Evolutionary conservation across 2,329 filamentous ascomycete species (phyloP), one percentile per base, ranked within the genome.

Genomic region (Calonectria pseudoreteaudii): DNA sequence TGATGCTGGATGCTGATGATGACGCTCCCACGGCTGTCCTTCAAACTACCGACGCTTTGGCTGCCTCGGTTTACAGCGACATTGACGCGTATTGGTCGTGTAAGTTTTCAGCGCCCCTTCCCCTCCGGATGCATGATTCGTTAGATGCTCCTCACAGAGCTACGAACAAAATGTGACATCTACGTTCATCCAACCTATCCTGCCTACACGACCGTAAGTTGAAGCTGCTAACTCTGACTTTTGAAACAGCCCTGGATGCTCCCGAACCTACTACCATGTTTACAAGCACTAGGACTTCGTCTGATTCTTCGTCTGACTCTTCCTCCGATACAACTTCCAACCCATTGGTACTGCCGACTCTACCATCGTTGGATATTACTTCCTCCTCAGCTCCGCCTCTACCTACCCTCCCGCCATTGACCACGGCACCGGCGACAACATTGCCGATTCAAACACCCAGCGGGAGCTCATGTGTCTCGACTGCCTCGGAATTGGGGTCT

Each of bases 1-100:
- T 69, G n/a, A 52, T 28, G 30, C 38, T 52, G 23, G 66, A 73
- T 44, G 38, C 66, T 6, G 50, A 69, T 26, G 71, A 69, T 47
- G 7, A 9, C 16, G 47, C 60, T 30, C 66, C 66, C 1, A 70
- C 52, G 2, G 38, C 50, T 8, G 53, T 62, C 3, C 38, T 70
- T 23, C 30, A 41, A 14, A 70, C 67, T 14, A 31, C 67, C 8
- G 71, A 38, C 14, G 67, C 31, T 4, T 30, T 13, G 1, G 71
- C 71, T 10, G 38, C 62, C 8, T 62, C 71, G 28, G 11, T 70
- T 10, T 73, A 50, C 31, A 30, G 13, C 18, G 56, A 28, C 11
- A 66, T 73, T 44, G 71, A 70, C 5, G n/a, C 7, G 3, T 73
- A 26, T 26, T 73, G 67, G 62, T 73, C 71, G 26, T 44, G 71